Base-by-base conservation (phyloP, 768 basidiomycete species). In the Boletus vermiculosoides region DNA sequence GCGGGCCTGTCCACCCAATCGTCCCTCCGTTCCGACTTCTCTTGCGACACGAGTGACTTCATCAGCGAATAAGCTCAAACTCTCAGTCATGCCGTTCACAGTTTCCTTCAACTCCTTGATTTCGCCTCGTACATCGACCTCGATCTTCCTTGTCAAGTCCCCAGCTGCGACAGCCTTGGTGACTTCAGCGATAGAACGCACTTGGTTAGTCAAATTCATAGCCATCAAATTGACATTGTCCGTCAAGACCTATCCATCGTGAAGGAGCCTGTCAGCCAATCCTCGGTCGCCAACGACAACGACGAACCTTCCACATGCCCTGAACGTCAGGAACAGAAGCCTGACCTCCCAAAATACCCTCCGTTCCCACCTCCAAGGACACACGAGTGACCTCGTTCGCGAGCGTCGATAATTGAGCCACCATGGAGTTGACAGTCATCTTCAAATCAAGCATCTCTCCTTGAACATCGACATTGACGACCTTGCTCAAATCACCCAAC, bases 21-120 rank as follows among this genome's bases (percentile, higher is more conserved):
- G 82, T 34, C 96, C 97, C 70, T 98, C 97, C 9, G 95, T 98
- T 30, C 97, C 97, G 69, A 98, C 97, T 74, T 98, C 94, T 61
- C 92, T 83, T 4, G 95, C 97, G 31, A 98, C 95, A 53, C 94
- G 78, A 31, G 84, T 85, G 54, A 85, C 84, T 73, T 93, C 90
- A 64, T 89, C 88, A 0, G 92, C 92, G 70, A 94, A 93, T 41
- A 91, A 78, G 63, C 87, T 90, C 72, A 93, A 70, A 67, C 83
- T 86, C 74, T 85, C 90, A 12, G 94, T 97, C 95, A 98, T 98
- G 54, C 84, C 88, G 67, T 98, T 98, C 40, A 98, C 94, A 1
- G 94, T 98, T 72, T 91, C 86, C 74, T 92, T 90, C 74, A 91
- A 71, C 70, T 93, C 90, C 57, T 90, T 74, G 70, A 98, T 96